A percentile compares a stretch with the other conserved stretches of the same genome.
Evolutionary conservation across 495 filamentous ascomycete genomes (phyloP).

Genomic region (Penicillium diatomitis): DNA sequence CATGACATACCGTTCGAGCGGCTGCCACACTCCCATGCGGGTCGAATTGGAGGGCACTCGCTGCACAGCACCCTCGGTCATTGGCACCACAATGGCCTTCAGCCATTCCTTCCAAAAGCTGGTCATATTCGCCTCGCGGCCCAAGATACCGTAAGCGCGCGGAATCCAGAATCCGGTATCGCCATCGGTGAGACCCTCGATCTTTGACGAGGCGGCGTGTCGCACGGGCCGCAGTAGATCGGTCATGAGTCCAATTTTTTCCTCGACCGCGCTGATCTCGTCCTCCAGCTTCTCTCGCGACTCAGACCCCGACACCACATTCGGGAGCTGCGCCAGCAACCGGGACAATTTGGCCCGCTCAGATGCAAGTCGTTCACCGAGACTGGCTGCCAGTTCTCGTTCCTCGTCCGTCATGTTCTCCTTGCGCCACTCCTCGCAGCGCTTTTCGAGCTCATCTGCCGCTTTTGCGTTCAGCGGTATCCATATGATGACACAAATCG

Average conservation of each 20-base stretch:
- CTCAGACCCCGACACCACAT: constrained; percentile 66
- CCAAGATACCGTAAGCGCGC: constrained; percentile 85
- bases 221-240: constrained; percentile 87
- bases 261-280: constrained; percentile 88
- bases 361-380: constrained; percentile 80
- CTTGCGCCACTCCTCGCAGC: constrained; percentile 89
- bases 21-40: constrained; percentile 91
- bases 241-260: constrained; percentile 95
- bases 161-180: constrained; percentile 97
- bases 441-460: constrained; percentile 79
- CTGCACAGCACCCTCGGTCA: constrained; percentile 79
- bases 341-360: constrained; percentile 87
- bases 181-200: constrained; percentile 90
- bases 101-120: constrained; percentile 99
- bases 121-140: constrained; percentile 72
- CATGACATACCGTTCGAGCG: constrained; percentile 91
- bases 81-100: constrained; percentile 81
- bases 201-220: constrained; percentile 91
- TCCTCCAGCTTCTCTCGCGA: constrained; percentile 81
- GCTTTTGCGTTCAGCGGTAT: constrained; percentile 73
- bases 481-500: constrained; percentile 88
- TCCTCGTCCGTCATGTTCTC: constrained; percentile 96
- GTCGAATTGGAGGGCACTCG: constrained; percentile 82
- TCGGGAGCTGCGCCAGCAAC: constrained; percentile 73
- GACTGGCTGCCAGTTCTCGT: constrained; percentile 82